These are phyloP conservation scores for Solanum piurae DNA, from an alignment of 257 asterid genomes.

Conservation along the genomic window DNA sequence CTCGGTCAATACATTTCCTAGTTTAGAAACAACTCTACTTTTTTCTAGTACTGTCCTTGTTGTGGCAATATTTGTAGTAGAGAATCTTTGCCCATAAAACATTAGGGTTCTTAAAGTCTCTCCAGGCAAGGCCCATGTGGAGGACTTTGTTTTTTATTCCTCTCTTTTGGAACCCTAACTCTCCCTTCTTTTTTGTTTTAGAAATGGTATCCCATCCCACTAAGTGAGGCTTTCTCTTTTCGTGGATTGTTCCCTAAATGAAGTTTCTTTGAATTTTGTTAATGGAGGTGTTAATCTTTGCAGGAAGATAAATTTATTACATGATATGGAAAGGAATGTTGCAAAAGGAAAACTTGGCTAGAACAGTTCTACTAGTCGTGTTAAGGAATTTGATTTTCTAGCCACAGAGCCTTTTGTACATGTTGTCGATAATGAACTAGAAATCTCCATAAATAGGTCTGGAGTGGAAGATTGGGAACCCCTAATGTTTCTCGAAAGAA, in stretches of 20 bases:
- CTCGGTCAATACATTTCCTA: background rate
- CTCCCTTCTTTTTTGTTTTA: background rate
- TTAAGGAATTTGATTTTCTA: background rate
- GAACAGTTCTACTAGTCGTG: background rate
- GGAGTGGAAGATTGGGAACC: background rate
- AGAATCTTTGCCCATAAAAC: background rate
- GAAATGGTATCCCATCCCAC: background rate
- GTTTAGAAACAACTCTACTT: background rate
- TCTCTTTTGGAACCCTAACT: background rate
- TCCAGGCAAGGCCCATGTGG: background rate
- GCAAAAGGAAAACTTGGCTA: background rate
- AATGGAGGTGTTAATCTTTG: background rate
- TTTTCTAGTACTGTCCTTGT: background rate
- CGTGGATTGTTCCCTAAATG: background rate
- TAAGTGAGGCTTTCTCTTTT: background rate
- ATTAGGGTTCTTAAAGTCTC: background rate
- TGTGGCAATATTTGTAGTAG: background rate
- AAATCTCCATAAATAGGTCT: background rate
- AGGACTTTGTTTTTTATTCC: background rate
- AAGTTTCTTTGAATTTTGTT: background rate
- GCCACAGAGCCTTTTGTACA: background rate
- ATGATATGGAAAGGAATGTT: background rate
- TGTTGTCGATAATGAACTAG: background rate
- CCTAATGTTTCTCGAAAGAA: background rate
- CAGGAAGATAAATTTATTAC: background rate